Evolutionary conservation across 2,329 filamentous ascomycete genomes (phyloP), one percentile per base, ranked within the genome.

Genomic region (Dichotomopilus funicola): DNA sequence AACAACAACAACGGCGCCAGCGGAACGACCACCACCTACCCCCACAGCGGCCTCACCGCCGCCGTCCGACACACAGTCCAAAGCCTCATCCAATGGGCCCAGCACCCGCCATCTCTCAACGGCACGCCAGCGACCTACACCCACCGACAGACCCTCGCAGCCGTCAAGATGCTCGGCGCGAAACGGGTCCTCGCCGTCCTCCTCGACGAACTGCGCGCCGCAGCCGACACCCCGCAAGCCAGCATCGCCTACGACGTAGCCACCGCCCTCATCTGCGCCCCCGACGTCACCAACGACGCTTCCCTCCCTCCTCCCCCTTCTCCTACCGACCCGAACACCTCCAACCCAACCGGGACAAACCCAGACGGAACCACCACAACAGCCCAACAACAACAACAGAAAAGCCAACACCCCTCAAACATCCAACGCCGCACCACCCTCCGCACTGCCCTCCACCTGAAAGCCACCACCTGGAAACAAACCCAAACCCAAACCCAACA

Each of bases 181-280:
- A 79, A 75, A 56, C 74, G 77, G 4, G 71, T 89, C 0, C 70
- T 92, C 0, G 69, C 76, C 1, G 71, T 82, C 5, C 79, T 92
- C 27, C 66, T 89, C 9, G 83, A 89, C 6, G 87, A 91, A 62
- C 70, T 89, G 6, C 82, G 80, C 62, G 70, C 79, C 13, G 82
- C 87, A 59, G 81, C 80, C 0, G 80, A 83, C 35, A 68, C 75
- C 0, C 80, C 81, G 4, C 82, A 80, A 60, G 81, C 79, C 1
- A 77, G 79, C 54, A 72, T 85, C 5, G 82, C 81, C 0, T 80
- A 90, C 54, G 88, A 91, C 62, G 77, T 91, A 8, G 86, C 81
- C 2, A 81, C 80, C 2, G 81, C 85, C 0, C 72, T 91, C 6
- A 75, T 91, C 8, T 89, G 87, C 64, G 82, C 86, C 0, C 86